Conservation (phyloP, 2,329 filamentous ascomycete species). For the Colletotrichum graminicola region DNA sequence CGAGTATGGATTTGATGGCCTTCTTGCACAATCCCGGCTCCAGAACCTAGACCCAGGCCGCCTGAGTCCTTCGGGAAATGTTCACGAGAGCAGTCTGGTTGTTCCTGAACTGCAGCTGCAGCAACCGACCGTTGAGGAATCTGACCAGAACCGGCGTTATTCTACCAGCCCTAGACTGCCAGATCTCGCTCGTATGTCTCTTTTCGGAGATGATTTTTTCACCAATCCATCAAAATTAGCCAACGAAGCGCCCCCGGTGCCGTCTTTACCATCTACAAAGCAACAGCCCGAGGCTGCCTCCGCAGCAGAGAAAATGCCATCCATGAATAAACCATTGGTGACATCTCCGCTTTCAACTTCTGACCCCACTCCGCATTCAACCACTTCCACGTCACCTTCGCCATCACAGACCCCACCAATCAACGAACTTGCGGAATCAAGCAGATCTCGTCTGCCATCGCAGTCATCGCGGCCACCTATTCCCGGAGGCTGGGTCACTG, state of each 20-base stretch:
- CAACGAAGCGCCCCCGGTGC: slow-evolving; percentile 46
- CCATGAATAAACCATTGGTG: not conserved
- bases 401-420: slow-evolving; percentile 3
- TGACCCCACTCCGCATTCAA: slow-evolving; percentile 10
- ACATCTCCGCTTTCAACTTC: slow-evolving; percentile 15
- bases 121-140: slow-evolving; percentile 31
- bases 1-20: slow-evolving; percentile 67
- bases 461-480: slow-evolving; percentile 44
- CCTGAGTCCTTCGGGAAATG: slow-evolving; percentile 28
- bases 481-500: slow-evolving; percentile 51
- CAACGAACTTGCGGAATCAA: slow-evolving; percentile 2
- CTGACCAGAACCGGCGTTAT: slow-evolving; percentile 47
- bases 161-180: slow-evolving; percentile 71
- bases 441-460: slow-evolving; percentile 15
- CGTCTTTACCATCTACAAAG: slow-evolving; percentile 38
- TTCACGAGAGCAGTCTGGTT: slow-evolving; percentile 17
- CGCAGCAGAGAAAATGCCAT: slow-evolving; percentile 10
- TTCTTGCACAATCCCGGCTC: slow-evolving; percentile 45
- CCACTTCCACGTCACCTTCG: slow-evolving; percentile 7
- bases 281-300: slow-evolving; percentile 2
- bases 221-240: slow-evolving; percentile 49
- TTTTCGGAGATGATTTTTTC: slow-evolving; percentile 71
- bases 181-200: slow-evolving; percentile 68
- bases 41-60: slow-evolving; percentile 32
- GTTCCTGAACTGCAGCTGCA: slow-evolving; percentile 37